Percentiles rank a stretch among this genome's conserved stretches.
Evolutionary conservation across 768 basidiomycete genomes (phyloP).

Genomic region (Leccinum barrowsii): DNA sequence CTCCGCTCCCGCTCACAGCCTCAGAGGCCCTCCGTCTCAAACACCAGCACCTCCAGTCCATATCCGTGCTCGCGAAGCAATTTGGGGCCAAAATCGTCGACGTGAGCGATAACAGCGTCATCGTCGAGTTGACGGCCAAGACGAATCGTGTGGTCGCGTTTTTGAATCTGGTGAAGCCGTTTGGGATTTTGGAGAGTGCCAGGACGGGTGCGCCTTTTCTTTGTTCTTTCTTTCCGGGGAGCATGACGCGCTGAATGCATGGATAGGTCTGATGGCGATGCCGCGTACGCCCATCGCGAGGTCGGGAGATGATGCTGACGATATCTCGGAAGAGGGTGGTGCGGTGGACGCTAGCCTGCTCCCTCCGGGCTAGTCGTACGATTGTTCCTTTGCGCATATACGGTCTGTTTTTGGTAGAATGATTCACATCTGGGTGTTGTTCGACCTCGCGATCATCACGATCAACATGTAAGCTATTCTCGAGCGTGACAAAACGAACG

Average conservation of each 20-base stretch:
- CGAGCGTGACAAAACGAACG: too few relatives aligned
- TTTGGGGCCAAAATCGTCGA: slow-evolving; percentile 94
- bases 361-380: slow-evolving; percentile 74
- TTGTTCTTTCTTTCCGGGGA: too few relatives aligned
- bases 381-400: too few relatives aligned
- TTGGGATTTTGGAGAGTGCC: slow-evolving; percentile 93
- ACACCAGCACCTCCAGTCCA: slow-evolving; percentile 86
- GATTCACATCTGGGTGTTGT: too few relatives aligned
- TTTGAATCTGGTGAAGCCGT: slow-evolving; percentile 85
- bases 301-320: slow-evolving; percentile 55
- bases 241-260: background rate
- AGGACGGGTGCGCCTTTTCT: slow-evolving; percentile 66
- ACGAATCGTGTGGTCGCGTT: slow-evolving; percentile 90
- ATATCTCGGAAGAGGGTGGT: slow-evolving; percentile 46
- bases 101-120: slow-evolving; percentile 90
- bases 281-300: slow-evolving; percentile 86
- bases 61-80: slow-evolving; percentile 78
- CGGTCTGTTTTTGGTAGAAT: too few relatives aligned
- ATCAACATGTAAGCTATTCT: too few relatives aligned
- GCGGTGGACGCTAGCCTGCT: slow-evolving; percentile 88
- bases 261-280: slow-evolving; percentile 92
- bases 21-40: slow-evolving; percentile 85
- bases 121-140: slow-evolving; percentile 94
- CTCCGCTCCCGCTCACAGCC: slow-evolving; percentile 56
- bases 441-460: too few relatives aligned